These are phyloP conservation scores for Talaromyces sp. DNA, from an alignment of 2,329 filamentous ascomycete species.

Conservation along the genomic window DNA sequence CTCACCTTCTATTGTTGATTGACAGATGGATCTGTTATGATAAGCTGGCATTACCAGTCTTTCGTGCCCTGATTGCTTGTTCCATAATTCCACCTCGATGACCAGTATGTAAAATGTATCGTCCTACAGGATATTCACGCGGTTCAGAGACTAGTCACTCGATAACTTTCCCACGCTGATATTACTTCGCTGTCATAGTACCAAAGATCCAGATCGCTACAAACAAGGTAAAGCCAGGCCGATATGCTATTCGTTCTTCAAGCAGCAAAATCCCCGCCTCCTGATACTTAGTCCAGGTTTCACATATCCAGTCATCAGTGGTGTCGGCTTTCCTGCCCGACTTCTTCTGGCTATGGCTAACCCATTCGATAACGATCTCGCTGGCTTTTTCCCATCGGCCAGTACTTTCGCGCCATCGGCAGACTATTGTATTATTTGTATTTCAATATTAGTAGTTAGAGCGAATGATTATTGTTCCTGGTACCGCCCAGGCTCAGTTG, in stretches of 20 bases:
- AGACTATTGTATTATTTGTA: constrained; percentile 9
- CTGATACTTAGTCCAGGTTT: constrained; percentile 3
- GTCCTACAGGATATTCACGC: background rate
- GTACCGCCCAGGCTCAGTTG: constrained; percentile 4
- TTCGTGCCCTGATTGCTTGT: background rate
- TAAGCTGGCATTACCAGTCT: background rate
- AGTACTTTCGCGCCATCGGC: constrained; percentile 1
- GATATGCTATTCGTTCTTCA: background rate
- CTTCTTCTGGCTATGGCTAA: background rate
- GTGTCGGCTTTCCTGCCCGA: background rate
- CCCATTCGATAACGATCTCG: background rate
- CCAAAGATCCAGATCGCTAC: background rate
- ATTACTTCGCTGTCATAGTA: no score
- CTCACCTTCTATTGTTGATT: background rate
- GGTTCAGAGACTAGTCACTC: no score
- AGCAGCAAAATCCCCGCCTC: background rate
- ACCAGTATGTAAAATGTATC: background rate
- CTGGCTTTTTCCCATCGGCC: constrained; percentile 3
- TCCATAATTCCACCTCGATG: background rate
- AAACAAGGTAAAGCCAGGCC: background rate
- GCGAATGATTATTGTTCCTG: constrained; percentile 5
- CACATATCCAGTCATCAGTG: constrained; percentile 1
- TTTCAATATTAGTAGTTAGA: background rate
- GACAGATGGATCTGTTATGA: no score
- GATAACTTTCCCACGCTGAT: no score